These are phyloP conservation scores for Verbascum thapsus DNA, from an alignment of 257 asterid genomes.

Conservation along the genomic window DNA sequence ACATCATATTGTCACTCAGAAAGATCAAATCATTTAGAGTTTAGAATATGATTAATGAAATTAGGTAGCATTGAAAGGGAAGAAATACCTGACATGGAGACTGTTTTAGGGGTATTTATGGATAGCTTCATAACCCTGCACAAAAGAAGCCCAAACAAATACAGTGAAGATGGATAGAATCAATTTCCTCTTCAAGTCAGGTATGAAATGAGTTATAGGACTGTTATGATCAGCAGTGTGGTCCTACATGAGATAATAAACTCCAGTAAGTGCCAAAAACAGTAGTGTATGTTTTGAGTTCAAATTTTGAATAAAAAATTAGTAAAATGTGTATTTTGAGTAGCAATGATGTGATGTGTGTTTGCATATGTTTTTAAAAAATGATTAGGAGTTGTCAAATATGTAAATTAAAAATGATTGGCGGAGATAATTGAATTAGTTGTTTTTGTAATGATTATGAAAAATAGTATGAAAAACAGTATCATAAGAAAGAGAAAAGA, in stretches of 20 bases:
- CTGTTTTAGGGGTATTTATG: constrained; percentile 25
- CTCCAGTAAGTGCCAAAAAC: constrained; percentile 12
- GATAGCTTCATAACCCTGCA: constrained; percentile 12
- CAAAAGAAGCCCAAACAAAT: constrained; percentile 13
- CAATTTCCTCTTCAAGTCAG: constrained; percentile 11
- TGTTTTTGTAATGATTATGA: too few relatives aligned
- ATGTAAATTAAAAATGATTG: too few relatives aligned
- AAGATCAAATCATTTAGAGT: background rate
- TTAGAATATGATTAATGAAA: too few relatives aligned
- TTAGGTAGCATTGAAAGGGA: constrained; percentile 17
- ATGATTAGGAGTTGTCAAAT: too few relatives aligned
- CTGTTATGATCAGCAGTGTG: constrained; percentile 24
- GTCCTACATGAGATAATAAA: constrained; percentile 20
- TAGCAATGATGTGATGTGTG: too few relatives aligned
- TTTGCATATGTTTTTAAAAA: too few relatives aligned
- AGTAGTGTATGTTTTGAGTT: too few relatives aligned
- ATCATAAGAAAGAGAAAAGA: too few relatives aligned
- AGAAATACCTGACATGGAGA: constrained; percentile 11
- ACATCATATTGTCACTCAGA: background rate
- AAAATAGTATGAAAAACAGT: too few relatives aligned
- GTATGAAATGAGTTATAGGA: constrained; percentile 19
- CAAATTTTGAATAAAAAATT: too few relatives aligned
- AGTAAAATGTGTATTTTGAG: too few relatives aligned
- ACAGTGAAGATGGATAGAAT: constrained; percentile 21
- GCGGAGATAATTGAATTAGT: too few relatives aligned